Evolutionary conservation across 2,329 filamentous ascomycete species (phyloP), one percentile per base, ranked within the genome.

Genomic region (Onygenales sp.): DNA sequence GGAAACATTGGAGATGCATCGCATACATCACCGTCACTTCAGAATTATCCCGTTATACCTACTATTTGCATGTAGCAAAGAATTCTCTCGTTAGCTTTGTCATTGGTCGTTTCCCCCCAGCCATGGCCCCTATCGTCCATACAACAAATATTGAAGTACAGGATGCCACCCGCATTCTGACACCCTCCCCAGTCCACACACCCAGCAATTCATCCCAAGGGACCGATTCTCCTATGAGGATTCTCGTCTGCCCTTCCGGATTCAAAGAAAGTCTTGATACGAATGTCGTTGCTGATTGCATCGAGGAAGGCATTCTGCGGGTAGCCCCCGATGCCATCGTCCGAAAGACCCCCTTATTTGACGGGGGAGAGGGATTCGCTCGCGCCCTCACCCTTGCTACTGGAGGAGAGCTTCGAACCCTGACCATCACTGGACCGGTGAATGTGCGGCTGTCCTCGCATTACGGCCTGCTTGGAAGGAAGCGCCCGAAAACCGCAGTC

Each of bases 221-320:
- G n/a, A 7, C 8, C 6, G 33, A 47, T 21, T 21, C 45, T 2
- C 33, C 45, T 7, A 54, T 59, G 59, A 59, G 65, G 36, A 67
- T 80, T 27, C 69, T 80, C 48, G 69, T 80, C 39, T 75, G 74
- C 13, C 77, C 78, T 0, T 79, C 76, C 0, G 77, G 77, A 2
- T 79, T 79, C 68, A 80, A 79, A 55, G 77, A 78, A 31, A 78
- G 75, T 48, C 70, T 80, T 3, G 69, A 73, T 13, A 75, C 77
- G 2, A 66, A 72, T 11, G 65, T 68, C n/a, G 76, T 75, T 1
- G 76, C 77, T 0, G 69, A 76, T 53, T 77, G 75, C 52, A 79
- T 80, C 53, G 74, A 77, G 58, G 64, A 65, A 3, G 77, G 76
- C 2, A 70, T 79, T 21, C 64, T 72, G 0, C 69, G 71, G 13